Evolutionary conservation across 805 yeast genomes (phyloP).

Genomic region (Tetrapisispora nanseiensis): DNA sequence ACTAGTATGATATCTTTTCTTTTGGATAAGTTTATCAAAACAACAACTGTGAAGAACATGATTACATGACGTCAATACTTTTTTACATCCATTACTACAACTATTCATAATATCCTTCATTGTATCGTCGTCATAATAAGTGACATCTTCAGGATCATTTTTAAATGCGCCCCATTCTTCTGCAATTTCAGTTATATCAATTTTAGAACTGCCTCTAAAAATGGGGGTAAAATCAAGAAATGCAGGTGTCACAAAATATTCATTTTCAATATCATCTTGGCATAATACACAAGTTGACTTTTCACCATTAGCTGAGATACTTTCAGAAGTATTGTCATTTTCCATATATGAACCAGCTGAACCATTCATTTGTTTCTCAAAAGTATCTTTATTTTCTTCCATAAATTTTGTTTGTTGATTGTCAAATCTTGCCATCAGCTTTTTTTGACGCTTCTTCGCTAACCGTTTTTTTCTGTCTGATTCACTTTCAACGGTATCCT

Average conservation of each 20-base stretch:
- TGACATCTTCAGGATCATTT: constrained; percentile 17
- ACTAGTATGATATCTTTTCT: constrained; percentile 45
- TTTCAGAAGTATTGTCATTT: background rate
- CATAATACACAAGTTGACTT: constrained; percentile 46
- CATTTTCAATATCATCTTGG: constrained; percentile 42
- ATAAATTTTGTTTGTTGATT: constrained; percentile 71
- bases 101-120: constrained; percentile 13
- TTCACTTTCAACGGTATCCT: constrained; percentile 40
- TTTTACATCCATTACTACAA: constrained; percentile 10
- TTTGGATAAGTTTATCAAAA: constrained; percentile 54
- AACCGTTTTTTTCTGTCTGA: constrained; percentile 43
- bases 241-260: constrained; percentile 51
- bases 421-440: constrained; percentile 51
- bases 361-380: background rate
- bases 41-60: constrained; percentile 87
- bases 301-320: constrained; percentile 5
- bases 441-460: constrained; percentile 55
- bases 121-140: constrained; percentile 14
- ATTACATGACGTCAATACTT: constrained; percentile 71
- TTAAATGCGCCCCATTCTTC: constrained; percentile 24
- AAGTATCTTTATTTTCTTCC: constrained; percentile 34
- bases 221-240: constrained; percentile 37
- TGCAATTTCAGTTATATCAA: constrained; percentile 22
- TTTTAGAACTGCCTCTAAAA: constrained; percentile 35
- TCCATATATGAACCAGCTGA: constrained; percentile 1